These are phyloP conservation scores for Cruciata laevipes DNA, from an alignment of 257 asterid genomes.

Conservation along the genomic window DNA sequence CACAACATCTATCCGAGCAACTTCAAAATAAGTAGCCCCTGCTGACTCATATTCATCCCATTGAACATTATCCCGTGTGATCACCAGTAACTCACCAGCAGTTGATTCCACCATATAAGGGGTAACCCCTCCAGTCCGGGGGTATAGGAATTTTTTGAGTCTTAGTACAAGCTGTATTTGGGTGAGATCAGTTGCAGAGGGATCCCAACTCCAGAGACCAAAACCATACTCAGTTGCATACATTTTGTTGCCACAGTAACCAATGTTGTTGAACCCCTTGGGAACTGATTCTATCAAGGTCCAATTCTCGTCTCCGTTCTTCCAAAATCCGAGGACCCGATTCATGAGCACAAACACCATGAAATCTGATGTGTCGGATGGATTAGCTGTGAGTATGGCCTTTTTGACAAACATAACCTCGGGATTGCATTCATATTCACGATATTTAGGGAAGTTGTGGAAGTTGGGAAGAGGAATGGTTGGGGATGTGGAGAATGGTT, in stretches of 20 bases:
- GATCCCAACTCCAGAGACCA: not conserved
- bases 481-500: not conserved
- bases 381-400: not conserved
- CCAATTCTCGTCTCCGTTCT: not conserved
- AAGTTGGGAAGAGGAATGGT: not conserved
- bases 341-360: not conserved
- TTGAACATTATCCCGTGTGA: not conserved
- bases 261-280: not conserved
- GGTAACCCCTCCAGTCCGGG: not conserved
- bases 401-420: no score
- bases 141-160: not conserved
- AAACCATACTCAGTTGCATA: not conserved
- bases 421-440: not conserved
- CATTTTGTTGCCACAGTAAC: not conserved
- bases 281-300: not conserved
- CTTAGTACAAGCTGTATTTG: not conserved
- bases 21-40: not conserved
- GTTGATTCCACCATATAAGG: not conserved
- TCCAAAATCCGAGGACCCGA: not conserved
- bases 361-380: not conserved
- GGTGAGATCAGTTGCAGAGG: not conserved
- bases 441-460: not conserved
- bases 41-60: not conserved
- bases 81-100: not conserved
- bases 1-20: not conserved